Evolutionary conservation across 768 basidiomycete genomes (phyloP), one percentile per base, ranked within the genome.

Genomic region (Leccinum broughii): DNA sequence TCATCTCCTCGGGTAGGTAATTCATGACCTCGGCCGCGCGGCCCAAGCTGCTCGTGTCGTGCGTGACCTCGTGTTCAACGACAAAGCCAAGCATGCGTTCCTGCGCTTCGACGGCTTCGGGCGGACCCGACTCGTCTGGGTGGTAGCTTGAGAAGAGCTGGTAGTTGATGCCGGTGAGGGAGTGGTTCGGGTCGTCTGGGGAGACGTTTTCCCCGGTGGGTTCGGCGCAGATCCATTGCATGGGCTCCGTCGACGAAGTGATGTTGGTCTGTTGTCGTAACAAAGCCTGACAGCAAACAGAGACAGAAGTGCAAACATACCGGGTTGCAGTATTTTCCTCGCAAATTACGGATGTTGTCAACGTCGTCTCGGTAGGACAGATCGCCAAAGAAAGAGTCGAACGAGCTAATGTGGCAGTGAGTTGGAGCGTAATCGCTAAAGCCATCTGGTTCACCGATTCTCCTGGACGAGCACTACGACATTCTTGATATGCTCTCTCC

Each of bases 381-480:
- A 22, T 70, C 66, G 11, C 69, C 69, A 55, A 69, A 71, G 58
- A 68, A 62, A 28, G 59, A 66, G 59, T 71, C 68, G 24, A 70
- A 69, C 6, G 69, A 70, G 2, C 68, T 69, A 35, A 41, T 5
- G 8, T 30, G 20, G 41, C 1, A 3, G 8, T 55, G 10, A 55
- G 54, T 56, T 26, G 34, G 14, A 51, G 14, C 2, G 32, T 7
- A 3, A n/a, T 10, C 13, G 9, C 17, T 6, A 52, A 7, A 2
- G 14, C 10, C 11, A 28, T 24, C 11, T 46, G 3, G 17, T 49
- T 68, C 35, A 69, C 68, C 66, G 66, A 54, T 70, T 70, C 34
- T 68, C 69, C 26, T 70, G 68, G 22, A 70, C 67, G 28, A 71
- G 68, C 50, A 70, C 69, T 3, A 71, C 69, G 0, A 69, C 67